Evolutionary conservation across 345 rosid species (phyloP).

Genomic region (Hibiscus syriacus): DNA sequence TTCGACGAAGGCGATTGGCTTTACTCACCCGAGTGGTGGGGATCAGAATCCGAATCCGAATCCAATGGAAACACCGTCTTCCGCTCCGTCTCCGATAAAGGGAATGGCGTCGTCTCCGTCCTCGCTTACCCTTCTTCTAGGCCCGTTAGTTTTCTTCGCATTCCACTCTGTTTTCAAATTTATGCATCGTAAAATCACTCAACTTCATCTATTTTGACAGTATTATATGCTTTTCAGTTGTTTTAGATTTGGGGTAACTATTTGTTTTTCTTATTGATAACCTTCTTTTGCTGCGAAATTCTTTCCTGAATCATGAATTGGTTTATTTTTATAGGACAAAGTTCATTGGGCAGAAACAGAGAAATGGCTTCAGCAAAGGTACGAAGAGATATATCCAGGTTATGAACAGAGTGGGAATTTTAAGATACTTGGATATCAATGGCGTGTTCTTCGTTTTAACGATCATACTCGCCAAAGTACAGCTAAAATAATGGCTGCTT

Average conservation of each 20-base stretch:
- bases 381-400: conserved; percentile 32
- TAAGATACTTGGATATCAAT: conserved; percentile 70
- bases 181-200: not conserved
- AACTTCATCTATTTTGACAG: not conserved
- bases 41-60: conserved; percentile 31
- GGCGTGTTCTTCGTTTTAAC: conserved; percentile 83
- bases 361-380: conserved; percentile 69
- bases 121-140: conserved; percentile 61
- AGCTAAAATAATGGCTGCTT: conserved; percentile 78
- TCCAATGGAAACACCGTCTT: conserved; percentile 37
- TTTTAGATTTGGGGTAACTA: not conserved
- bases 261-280: not conserved
- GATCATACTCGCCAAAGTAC: conserved; percentile 76
- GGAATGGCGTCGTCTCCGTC: conserved; percentile 83
- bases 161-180: not conserved
- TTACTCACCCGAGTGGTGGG: conserved; percentile 90
- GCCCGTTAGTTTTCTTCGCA: conserved; percentile 53
- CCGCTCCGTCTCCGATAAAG: conserved; percentile 43
- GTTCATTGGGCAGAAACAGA: conserved; percentile 61
- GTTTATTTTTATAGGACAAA: conserved; percentile 32
- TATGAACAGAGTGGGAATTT: conserved; percentile 24
- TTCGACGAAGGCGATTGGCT: conserved; percentile 88
- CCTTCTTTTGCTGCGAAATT: not conserved
- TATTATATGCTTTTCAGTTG: not conserved
- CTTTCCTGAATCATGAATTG: not conserved